Evolutionary conservation across 768 basidiomycete species (phyloP).

Genomic region (Termitomyces sp.): DNA sequence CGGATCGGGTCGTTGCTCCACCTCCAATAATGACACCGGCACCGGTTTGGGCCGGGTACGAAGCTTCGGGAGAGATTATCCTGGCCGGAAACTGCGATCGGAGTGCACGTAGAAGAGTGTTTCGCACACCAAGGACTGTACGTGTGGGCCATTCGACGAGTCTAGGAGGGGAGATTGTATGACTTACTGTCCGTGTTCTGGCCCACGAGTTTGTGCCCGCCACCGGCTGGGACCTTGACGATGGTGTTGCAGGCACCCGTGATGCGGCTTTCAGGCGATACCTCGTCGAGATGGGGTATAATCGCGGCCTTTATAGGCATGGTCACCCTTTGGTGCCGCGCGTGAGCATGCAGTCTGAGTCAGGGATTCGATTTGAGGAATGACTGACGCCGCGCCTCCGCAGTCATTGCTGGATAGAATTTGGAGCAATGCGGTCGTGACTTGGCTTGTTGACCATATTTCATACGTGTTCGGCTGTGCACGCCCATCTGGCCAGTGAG

Average conservation of each 20-base stretch:
- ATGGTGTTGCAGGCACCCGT: constrained; percentile 31
- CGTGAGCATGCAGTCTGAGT: background rate
- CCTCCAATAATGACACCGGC: constrained; percentile 32
- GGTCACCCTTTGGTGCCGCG: constrained; percentile 22
- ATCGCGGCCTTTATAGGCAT: constrained; percentile 31
- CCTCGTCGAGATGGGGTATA: constrained; percentile 24
- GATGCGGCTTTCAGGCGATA: constrained; percentile 23
- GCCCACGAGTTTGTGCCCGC: constrained; percentile 24
- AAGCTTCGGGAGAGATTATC: constrained; percentile 15
- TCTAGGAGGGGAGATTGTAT: background rate
- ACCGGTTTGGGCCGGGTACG: constrained; percentile 10
- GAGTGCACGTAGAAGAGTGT: constrained; percentile 24
- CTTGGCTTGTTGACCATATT: constrained; percentile 26
- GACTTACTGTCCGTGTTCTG: constrained; percentile 29
- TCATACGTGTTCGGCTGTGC: constrained; percentile 17
- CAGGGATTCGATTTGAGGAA: background rate
- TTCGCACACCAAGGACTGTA: constrained; percentile 26
- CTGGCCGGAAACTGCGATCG: constrained; percentile 17
- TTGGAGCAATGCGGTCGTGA: constrained; percentile 22
- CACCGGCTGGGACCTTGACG: constrained; percentile 23
- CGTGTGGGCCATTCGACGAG: background rate
- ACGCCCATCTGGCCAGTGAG: constrained; percentile 9
- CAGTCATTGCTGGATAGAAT: constrained; percentile 18
- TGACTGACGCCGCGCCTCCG: constrained; percentile 27
- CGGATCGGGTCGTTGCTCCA: constrained; percentile 31